Base-by-base conservation (phyloP, 108 stramenopile species). In the Nannochloropsis gaditana region DNA sequence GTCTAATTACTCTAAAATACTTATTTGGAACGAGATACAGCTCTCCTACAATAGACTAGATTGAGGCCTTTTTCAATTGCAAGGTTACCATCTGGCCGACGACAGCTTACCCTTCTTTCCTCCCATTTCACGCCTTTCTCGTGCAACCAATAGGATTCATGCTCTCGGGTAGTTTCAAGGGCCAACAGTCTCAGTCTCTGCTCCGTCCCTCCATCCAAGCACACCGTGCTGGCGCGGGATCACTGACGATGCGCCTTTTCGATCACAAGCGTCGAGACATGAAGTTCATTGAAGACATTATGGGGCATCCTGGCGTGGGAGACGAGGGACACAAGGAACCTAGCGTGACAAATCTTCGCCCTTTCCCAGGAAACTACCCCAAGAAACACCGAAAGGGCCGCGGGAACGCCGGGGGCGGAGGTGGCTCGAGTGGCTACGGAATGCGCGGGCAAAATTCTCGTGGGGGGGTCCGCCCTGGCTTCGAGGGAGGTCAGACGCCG, bases 371-470 rank as follows among this genome's bases (percentile, higher is more conserved):
- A 83, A 92, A 86, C 79, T 73, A 73, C 59, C 59, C 59, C 59
- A 73, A 73, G 59, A 15, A n/a, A 15, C 59, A 73, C 59, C 92
- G 98, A 83, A 97, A 97, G 92, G 97, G 97, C 81, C 96, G 97
- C 82, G 96, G 97, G 90, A 97, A 97, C 88, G 85, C 96, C 82
- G 97, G 96, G 41, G 97, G 97, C 50, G 96, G 97, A 91, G 97
- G 97, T 44, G 96, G 95, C 79, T 94, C 95, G 31, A 96, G 96
- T 87, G 97, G 97, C 83, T 97, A 96, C 84, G 97, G 97, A 45
- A 97, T 97, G 96, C 93, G 97, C 83, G 97, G 97, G 82, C 97
- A 98, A 92, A 96, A 96, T 88, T 93, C 95, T 31, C 94, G 96
- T 21, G 83, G 90, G 45, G 93, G 95, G 43, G 93, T 93, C 41